These are phyloP conservation scores for Hypholoma fasciculare DNA, from an alignment of 768 basidiomycete genomes.

Conservation along the genomic window DNA sequence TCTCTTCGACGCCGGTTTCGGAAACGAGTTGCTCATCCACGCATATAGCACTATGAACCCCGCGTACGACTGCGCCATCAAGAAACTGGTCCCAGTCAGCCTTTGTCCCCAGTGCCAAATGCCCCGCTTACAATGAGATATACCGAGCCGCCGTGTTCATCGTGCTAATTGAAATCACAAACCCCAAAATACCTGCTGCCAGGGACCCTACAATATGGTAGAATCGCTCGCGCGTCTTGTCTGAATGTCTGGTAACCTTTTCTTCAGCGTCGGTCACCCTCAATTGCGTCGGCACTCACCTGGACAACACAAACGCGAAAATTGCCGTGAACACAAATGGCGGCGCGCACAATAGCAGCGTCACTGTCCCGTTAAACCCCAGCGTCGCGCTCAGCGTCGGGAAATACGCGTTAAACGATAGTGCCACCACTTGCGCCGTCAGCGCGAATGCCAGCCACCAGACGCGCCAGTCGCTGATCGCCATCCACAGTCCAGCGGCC, in stretches of 20 bases:
- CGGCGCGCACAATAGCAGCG: conserved; percentile 75
- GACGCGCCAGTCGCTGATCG: conserved; percentile 76
- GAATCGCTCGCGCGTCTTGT: conserved; percentile 72
- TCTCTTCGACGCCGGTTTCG: conserved; percentile 78
- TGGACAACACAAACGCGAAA: conserved; percentile 51
- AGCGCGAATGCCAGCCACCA: conserved; percentile 75
- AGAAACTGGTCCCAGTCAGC: conserved; percentile 34
- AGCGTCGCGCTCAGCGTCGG: conserved; percentile 77
- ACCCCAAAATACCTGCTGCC: conserved; percentile 66
- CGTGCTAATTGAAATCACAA: conserved; percentile 68
- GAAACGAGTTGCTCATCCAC: conserved; percentile 56
- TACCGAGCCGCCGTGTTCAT: conserved; percentile 74
- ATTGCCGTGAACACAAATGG: conserved; percentile 70
- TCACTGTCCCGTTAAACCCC: conserved; percentile 65
- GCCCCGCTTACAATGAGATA: conserved; percentile 51
- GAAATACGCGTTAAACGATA: conserved; percentile 84
- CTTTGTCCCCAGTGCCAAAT: conserved; percentile 25
- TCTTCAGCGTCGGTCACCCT: background rate
- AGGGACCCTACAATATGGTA: conserved; percentile 65
- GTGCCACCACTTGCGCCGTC: conserved; percentile 57
- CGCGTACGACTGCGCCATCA: conserved; percentile 78
- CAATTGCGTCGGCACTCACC: conserved; percentile 29
- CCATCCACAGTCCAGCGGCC: conserved; percentile 53
- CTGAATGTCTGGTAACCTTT: conserved; percentile 61
- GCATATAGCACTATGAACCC: conserved; percentile 64